phyloP scores from a whole-genome alignment of 495 filamentous ascomycete genomes.

The Astrothelium macrocarpum region DNA sequence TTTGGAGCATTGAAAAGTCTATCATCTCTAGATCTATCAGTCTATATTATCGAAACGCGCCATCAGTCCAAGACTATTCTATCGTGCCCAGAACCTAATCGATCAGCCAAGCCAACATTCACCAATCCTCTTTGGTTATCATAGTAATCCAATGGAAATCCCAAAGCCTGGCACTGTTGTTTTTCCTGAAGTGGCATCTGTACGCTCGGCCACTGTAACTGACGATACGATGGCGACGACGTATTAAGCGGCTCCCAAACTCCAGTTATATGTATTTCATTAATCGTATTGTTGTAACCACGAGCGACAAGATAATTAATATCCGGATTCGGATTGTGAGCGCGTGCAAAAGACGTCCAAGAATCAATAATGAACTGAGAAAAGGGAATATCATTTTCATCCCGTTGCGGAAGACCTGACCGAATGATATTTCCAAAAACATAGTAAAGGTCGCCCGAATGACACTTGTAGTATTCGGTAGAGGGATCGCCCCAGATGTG shows the following conservation, averaged over 20 bases:
- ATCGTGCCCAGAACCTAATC: not conserved
- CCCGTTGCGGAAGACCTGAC: slow-evolving; percentile 20
- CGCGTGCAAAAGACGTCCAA: slow-evolving; percentile 25
- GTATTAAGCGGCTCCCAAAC: slow-evolving; percentile 12
- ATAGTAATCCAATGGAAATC: slow-evolving; percentile 5
- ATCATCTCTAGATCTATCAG: not conserved
- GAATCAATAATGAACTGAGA: slow-evolving; percentile 24
- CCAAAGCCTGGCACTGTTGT: not conserved
- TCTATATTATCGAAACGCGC: not conserved
- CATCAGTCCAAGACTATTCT: not conserved
- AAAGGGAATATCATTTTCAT: slow-evolving; percentile 27
- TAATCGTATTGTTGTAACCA: slow-evolving; percentile 23
- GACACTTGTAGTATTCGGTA: slow-evolving; percentile 38
- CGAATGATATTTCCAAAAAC: slow-evolving; percentile 30
- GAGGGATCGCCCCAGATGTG: slow-evolving; percentile 38
- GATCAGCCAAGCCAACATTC: not conserved
- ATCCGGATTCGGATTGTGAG: slow-evolving; percentile 20
- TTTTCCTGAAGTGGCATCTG: not conserved
- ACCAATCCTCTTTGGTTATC: not conserved
- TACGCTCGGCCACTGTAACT: slow-evolving; percentile 10
- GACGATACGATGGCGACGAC: slow-evolving; percentile 1
- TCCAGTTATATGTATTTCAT: slow-evolving; percentile 9
- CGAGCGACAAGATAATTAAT: slow-evolving; percentile 19
- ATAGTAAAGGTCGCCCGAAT: slow-evolving; percentile 42
- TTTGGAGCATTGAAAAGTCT: not conserved